Evolutionary conservation across 1,284 basidiomycete species (phyloP).

Genomic region (Athelia sp.): DNA sequence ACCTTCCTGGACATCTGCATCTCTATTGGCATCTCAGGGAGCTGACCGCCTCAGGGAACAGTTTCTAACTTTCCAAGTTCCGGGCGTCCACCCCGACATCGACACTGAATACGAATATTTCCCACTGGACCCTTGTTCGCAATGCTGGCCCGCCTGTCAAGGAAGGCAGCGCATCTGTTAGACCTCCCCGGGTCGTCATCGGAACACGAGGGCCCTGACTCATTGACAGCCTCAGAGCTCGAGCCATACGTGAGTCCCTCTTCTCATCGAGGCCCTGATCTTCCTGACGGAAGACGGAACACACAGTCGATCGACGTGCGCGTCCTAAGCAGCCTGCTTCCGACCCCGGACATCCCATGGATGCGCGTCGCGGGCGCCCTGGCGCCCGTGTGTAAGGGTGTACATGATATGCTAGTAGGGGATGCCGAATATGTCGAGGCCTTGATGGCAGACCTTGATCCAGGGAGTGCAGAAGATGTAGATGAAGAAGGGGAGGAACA

Average conservation of each 20-base stretch:
- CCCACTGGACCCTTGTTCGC: background rate
- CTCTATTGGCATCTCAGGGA: too few species aligned
- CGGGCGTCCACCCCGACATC: too few species aligned
- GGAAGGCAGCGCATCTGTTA: background rate
- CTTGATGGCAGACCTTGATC: conserved; percentile 31
- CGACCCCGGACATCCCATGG: conserved; percentile 23
- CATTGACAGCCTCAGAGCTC: background rate
- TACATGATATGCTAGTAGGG: conserved; percentile 23
- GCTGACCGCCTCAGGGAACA: too few species aligned
- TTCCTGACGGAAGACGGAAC: background rate
- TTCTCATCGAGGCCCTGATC: background rate
- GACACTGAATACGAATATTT: background rate
- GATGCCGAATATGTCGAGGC: conserved; percentile 31
- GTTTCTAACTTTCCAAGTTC: too few species aligned
- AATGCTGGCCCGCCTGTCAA: background rate
- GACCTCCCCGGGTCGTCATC: background rate
- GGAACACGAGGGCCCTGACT: background rate
- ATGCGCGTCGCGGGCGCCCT: conserved; percentile 20
- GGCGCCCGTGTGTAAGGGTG: conserved; percentile 24
- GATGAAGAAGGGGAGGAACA: too few species aligned
- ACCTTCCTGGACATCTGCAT: too few species aligned
- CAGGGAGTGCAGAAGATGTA: background rate
- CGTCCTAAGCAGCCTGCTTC: conserved; percentile 20
- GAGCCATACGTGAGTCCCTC: background rate
- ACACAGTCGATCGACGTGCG: conserved; percentile 21